Evolutionary conservation across 345 rosid species (phyloP).

Genomic region (Brassica cretica): DNA sequence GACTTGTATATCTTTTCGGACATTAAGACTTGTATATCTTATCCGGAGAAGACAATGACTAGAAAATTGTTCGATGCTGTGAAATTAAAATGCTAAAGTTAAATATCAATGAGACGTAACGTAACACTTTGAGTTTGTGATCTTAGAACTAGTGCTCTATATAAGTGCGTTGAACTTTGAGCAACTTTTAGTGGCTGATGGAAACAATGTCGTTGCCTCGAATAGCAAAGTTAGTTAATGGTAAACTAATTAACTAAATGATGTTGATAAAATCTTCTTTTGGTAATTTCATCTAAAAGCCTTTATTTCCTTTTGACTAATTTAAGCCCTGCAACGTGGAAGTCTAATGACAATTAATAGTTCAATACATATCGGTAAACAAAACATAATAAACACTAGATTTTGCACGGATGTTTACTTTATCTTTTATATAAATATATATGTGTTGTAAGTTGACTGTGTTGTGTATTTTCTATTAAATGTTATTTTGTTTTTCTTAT

Average conservation of each 20-base stretch:
- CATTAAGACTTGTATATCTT: too few relatives aligned
- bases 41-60: slow-evolving; percentile 1
- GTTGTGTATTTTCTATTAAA: too few relatives aligned
- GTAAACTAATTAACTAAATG: not conserved
- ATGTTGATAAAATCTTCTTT: slow-evolving; percentile 19
- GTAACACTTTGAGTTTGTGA: slow-evolving; percentile 1
- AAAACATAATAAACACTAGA: not conserved
- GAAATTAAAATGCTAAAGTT: not conserved
- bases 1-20: too few relatives aligned
- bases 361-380: not conserved
- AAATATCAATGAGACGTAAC: slow-evolving; percentile 17
- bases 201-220: not conserved
- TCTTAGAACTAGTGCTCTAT: not conserved
- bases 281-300: slow-evolving; percentile 5
- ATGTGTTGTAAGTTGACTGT: too few relatives aligned
- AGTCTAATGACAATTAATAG: not conserved
- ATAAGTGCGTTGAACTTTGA: slow-evolving; percentile 20
- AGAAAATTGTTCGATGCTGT: not conserved
- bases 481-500: too few relatives aligned
- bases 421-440: too few relatives aligned
- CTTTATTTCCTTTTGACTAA: not conserved
- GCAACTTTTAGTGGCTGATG: slow-evolving; percentile 14
- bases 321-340: not conserved
- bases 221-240: slow-evolving; percentile 17
- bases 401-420: too few relatives aligned